A percentile compares a stretch with the other conserved stretches of the same genome.
Evolutionary conservation across 139 green algal genomes (phyloP).

Genomic region (Chlorella sp.): DNA sequence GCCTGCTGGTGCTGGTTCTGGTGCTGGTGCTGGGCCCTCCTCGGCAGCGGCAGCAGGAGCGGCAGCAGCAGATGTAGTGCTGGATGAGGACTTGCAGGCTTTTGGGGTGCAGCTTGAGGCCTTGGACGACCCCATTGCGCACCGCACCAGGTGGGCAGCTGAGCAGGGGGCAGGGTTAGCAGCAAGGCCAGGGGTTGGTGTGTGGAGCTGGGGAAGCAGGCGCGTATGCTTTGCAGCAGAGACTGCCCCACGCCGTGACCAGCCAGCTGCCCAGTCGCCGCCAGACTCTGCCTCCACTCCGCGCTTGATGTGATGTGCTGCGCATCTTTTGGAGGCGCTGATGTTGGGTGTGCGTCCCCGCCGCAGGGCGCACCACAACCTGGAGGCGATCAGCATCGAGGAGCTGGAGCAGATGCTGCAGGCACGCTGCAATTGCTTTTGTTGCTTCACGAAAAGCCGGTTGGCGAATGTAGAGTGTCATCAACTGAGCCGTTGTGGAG

Average conservation of each 20-base stretch:
- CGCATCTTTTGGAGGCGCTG: too few species aligned
- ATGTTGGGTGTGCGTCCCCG: too few species aligned
- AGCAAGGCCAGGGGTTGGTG: neutral
- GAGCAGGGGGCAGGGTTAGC: neutral
- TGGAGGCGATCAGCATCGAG: conserved; percentile 35
- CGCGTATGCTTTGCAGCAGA: neutral
- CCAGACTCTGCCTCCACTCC: too few species aligned
- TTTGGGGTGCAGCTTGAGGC: conserved; percentile 31
- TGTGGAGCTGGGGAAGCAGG: neutral
- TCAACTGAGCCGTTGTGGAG: too few species aligned
- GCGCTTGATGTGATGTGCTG: too few species aligned
- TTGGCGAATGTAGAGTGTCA: too few species aligned
- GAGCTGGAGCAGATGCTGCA: conserved; percentile 50
- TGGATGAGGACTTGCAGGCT: neutral
- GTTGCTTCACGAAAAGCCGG: too few species aligned
- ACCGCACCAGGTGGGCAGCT: neutral
- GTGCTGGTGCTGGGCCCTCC: too few species aligned
- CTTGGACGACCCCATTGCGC: conserved; percentile 24
- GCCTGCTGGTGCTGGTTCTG: neutral
- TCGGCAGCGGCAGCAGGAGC: neutral
- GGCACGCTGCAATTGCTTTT: neutral
- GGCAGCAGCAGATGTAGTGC: neutral
- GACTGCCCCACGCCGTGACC: too few species aligned
- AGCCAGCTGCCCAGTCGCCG: too few species aligned
- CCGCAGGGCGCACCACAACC: conserved; percentile 35